Base-by-base conservation (phyloP, 1,284 basidiomycete species). In the Cerrena zonata region DNA sequence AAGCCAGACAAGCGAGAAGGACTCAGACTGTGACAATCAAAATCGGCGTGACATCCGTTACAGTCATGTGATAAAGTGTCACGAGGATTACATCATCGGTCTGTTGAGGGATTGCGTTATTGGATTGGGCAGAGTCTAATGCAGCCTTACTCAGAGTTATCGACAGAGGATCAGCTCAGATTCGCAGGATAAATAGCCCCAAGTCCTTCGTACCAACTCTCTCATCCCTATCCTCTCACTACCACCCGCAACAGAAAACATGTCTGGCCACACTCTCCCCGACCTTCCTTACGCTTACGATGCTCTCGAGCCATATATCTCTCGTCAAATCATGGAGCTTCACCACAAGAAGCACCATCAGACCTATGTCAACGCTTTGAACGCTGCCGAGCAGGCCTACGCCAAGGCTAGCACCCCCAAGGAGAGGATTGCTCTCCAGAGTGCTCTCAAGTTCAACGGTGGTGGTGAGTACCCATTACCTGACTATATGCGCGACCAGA, bases 341-440 rank as follows among this genome's bases (percentile, higher is more conserved):
- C 95, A 99, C 71, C 94, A 99, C 77, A 82, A 83, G 61, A 95
- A 94, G 78, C 95, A 99, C 68, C 95, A 98, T 70, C 89, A 92
- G 70, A 81, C 88, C 21, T 96, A 95, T 69, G 91, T 96, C 54
- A 91, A 85, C 62, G 90, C 90, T 5, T 77, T 95, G 56, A 95
- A 96, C 69, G 82, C 92, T 22, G 92, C 94, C 36, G 94, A 97
- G 70, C 85, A 91, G 65, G 75, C 85, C 23, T 91, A 91, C 65
- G 75, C 78, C 43, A 83, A 84, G 62, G 68, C 86, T 4, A 64
- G 72, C 44, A 79, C 80, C 30, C 82, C 87, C 59, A 87, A 86
- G 69, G 86, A 90, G 67, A 78, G 83, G 65, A 96, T 99, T 68
- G 82, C 82, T 24, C 81, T 94, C 54, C 90, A 92, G 72, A 71